These are phyloP conservation scores for Aspergillus bombycis DNA, from an alignment of 2,329 filamentous ascomycete species.

Conservation along the genomic window DNA sequence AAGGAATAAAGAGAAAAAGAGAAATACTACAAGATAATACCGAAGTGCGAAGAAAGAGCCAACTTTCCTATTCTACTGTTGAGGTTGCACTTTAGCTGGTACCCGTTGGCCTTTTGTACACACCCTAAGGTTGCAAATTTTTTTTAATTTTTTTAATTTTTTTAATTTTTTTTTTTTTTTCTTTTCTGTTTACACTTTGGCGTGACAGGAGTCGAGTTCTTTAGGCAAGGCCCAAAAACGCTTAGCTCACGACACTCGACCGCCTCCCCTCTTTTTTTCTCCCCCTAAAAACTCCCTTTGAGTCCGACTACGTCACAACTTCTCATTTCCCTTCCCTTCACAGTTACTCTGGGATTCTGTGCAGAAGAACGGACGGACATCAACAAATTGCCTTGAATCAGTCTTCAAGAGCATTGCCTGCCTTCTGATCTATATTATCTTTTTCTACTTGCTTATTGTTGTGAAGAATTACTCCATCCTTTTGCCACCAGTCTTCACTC, in stretches of 20 bases:
- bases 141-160: constrained; percentile 2
- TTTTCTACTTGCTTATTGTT: constrained; percentile 13
- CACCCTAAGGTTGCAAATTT: background rate
- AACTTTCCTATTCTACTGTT: background rate
- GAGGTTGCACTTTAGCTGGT: constrained; percentile 4
- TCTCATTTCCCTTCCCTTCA: constrained; percentile 31
- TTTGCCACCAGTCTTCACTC: constrained; percentile 18
- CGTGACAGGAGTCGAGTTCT: constrained; percentile 20
- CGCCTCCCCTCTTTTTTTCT: constrained; percentile 29
- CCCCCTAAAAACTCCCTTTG: constrained; percentile 38
- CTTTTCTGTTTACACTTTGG: constrained; percentile 19
- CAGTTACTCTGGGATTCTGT: constrained; percentile 17
- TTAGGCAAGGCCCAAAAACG: constrained; percentile 5
- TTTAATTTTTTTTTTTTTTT: background rate
- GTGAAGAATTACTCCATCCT: constrained; percentile 11
- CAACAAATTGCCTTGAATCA: constrained; percentile 12
- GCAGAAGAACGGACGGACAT: constrained; percentile 16
- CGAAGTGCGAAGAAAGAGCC: background rate
- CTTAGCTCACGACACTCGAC: constrained; percentile 28
- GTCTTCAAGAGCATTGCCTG: constrained; percentile 3
- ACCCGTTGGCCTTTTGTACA: constrained; percentile 7
- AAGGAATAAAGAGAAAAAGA: constrained; percentile 3
- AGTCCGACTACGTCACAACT: constrained; percentile 45
- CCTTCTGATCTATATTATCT: constrained; percentile 7
- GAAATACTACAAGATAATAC: background rate